Conservation (phyloP, 257 asterid genomes). For the Solanum raphanifolium region DNA sequence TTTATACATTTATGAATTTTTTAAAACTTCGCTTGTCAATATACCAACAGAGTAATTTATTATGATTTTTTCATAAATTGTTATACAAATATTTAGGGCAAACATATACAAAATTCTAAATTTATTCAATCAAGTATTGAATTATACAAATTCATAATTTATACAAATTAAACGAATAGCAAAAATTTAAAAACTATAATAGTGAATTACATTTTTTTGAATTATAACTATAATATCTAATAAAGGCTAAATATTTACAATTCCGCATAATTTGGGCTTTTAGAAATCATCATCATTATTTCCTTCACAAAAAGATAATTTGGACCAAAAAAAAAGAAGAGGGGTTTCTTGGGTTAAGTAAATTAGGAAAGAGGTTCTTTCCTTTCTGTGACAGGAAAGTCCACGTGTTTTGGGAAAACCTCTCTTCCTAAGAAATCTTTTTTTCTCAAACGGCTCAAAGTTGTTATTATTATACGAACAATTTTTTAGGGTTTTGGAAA, state of each 20-base stretch:
- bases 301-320: neutral
- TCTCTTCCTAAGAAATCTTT: constrained; percentile 19
- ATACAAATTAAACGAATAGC: no score
- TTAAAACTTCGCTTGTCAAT: no score
- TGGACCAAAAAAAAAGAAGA: neutral
- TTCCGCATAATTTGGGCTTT: neutral
- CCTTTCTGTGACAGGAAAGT: neutral
- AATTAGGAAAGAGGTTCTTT: neutral
- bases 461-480: neutral
- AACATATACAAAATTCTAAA: no score
- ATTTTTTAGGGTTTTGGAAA: neutral
- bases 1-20: no score
- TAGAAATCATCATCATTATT: neutral
- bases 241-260: no score
- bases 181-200: no score
- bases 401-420: constrained; percentile 18
- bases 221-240: no score
- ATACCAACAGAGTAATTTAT: neutral
- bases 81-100: no score
- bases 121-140: no score
- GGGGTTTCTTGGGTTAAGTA: neutral
- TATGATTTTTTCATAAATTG: no score
- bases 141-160: no score
- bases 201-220: no score
- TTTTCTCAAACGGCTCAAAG: neutral